Evolutionary conservation across 2,329 filamentous ascomycete species (phyloP).

Genomic region (Venturia asperata): DNA sequence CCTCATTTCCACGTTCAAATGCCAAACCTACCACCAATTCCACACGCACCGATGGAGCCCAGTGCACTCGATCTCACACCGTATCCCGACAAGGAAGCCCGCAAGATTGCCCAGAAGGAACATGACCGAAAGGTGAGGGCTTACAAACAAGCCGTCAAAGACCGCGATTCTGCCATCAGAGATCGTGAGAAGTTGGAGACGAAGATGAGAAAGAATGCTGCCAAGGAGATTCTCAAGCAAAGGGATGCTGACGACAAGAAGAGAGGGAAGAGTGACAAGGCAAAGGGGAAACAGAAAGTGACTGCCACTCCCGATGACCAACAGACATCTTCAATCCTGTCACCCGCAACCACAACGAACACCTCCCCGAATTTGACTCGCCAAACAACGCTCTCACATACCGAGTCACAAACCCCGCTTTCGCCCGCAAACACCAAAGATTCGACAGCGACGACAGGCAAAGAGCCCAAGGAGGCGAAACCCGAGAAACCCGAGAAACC

Average conservation of each 20-base stretch:
- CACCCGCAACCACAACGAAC: background rate
- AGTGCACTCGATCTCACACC: slow-evolving; percentile 49
- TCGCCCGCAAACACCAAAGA: background rate
- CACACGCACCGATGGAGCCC: slow-evolving; percentile 48
- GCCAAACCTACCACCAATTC: slow-evolving; percentile 39
- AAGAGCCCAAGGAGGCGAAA: background rate
- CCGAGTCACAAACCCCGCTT: background rate
- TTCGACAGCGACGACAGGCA: background rate
- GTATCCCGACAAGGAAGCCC: slow-evolving; percentile 56
- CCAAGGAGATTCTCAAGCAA: slow-evolving; percentile 19
- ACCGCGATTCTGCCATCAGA: slow-evolving; percentile 56
- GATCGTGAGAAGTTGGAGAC: slow-evolving; percentile 55
- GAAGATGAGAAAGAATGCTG: slow-evolving; percentile 33
- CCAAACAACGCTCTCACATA: slow-evolving; percentile 1
- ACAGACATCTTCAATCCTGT: background rate
- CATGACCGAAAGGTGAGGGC: slow-evolving; percentile 54
- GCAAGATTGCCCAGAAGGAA: slow-evolving; percentile 64
- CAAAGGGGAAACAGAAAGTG: slow-evolving; percentile 9
- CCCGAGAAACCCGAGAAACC: slow-evolving; percentile 25
- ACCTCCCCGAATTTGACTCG: background rate
- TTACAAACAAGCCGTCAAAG: slow-evolving; percentile 60
- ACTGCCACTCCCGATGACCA: background rate
- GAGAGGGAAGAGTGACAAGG: slow-evolving; percentile 8
- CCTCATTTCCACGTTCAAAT: slow-evolving; percentile 17
- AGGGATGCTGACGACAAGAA: slow-evolving; percentile 18